These are phyloP conservation scores for Pseudopediastrum boryanum DNA, from an alignment of 139 green algal species.

Conservation along the genomic window DNA sequence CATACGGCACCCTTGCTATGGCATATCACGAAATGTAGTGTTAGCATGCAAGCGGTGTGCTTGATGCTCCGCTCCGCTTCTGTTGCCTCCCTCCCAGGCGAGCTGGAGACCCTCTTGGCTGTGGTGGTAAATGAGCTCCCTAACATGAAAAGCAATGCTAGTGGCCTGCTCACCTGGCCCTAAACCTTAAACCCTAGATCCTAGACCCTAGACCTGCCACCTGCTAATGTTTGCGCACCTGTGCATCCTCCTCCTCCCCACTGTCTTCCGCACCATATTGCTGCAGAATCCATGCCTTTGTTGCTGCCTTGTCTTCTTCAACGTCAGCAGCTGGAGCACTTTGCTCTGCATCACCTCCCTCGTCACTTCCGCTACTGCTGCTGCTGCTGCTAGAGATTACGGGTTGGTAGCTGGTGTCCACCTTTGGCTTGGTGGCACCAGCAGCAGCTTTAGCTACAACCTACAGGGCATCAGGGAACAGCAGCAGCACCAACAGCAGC, in stretches of 20 bases:
- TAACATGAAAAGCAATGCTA: too few relatives aligned
- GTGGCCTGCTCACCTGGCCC: too few relatives aligned
- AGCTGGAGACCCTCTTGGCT: too few relatives aligned
- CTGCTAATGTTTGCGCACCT: conserved; percentile 21
- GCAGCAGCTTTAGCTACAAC: conserved; percentile 39
- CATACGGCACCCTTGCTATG: too few relatives aligned
- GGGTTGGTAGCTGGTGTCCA: not conserved
- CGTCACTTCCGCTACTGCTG: conserved; percentile 25
- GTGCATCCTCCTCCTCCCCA: conserved; percentile 28
- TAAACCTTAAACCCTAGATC: too few relatives aligned
- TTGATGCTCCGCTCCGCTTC: too few relatives aligned
- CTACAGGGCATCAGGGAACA: not conserved
- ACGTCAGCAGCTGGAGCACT: not conserved
- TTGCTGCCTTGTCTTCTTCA: conserved; percentile 12
- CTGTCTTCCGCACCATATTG: conserved; percentile 56
- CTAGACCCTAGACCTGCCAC: too few relatives aligned
- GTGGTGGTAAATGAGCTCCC: too few relatives aligned
- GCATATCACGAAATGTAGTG: too few relatives aligned
- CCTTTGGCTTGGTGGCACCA: too few relatives aligned
- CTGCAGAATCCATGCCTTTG: conserved; percentile 76
- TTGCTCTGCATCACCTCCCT: not conserved
- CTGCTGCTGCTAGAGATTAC: not conserved
- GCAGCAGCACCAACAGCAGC: not conserved
- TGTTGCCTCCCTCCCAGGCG: too few relatives aligned
- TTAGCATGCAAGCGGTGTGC: too few relatives aligned